Conservation (phyloP, 192 early-diverging fungal species). For the Linnemannia zychae region DNA sequence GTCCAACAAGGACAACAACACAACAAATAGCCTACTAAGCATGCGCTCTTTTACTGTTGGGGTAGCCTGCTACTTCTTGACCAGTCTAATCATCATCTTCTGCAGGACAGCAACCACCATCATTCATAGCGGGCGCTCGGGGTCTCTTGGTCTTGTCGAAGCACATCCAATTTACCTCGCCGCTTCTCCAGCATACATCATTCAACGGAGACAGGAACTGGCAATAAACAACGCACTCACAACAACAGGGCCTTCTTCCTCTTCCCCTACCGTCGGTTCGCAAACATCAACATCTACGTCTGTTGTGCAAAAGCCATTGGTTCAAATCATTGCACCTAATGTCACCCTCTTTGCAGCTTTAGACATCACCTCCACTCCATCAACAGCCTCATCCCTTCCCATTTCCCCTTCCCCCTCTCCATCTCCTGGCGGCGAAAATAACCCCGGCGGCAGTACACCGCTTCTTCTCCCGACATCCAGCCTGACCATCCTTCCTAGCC, state of each 20-base stretch:
- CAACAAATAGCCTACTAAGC: not conserved
- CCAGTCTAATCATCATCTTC: slow-evolving; percentile 27
- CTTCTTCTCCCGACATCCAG: slow-evolving; percentile 34
- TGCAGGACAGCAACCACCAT: not conserved
- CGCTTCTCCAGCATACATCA: not conserved
- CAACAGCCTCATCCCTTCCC: not conserved
- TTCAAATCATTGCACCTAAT: slow-evolving; percentile 35
- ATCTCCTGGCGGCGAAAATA: not conserved
- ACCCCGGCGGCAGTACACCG: slow-evolving; percentile 1
- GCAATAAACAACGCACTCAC: not conserved
- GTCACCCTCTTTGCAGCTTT: slow-evolving; percentile 25
- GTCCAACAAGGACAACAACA: not conserved
- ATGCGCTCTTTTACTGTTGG: slow-evolving; percentile 19
- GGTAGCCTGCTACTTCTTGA: slow-evolving; percentile 12
- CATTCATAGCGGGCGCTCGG: not conserved
- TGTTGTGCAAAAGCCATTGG: slow-evolving; percentile 23
- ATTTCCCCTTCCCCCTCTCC: not conserved
- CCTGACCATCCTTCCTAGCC: slow-evolving; percentile 20
- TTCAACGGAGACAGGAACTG: not conserved
- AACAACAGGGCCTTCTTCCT: not conserved
- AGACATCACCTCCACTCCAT: not conserved
- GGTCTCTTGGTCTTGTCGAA: slow-evolving; percentile 7
- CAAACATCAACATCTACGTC: not conserved
- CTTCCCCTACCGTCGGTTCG: not conserved
- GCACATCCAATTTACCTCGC: slow-evolving; percentile 26